Base-by-base conservation (phyloP, 495 filamentous ascomycete species). In the Annulohypoxylon nitens region DNA sequence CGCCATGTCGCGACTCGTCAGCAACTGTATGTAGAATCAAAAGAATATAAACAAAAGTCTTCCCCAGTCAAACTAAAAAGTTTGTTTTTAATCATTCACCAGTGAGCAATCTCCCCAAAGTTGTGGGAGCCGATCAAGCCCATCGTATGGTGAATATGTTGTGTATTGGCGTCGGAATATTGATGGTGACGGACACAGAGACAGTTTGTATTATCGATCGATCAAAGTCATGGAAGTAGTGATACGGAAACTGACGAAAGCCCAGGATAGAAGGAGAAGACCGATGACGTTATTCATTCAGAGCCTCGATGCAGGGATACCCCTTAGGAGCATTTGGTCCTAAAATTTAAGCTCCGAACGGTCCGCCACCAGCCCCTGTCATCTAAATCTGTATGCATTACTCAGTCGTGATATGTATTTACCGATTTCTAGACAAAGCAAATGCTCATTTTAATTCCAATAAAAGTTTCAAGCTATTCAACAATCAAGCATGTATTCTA, bases 181-280 rank as follows among this genome's bases (percentile, higher is more conserved):
- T 55, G 61, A 61, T 74, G 48, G 48, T 47, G 54, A 55, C 30
- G 71, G 64, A 41, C 26, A 55, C 7, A 61, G 34, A 37, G 18
- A 66, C 26, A 4, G 50, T 14, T n/a, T 36, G 65, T 74, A 58
- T 58, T 70, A 66, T 74, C 39, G 57, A 70, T 65, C 61, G 71
- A 74, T 68, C 45, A 14, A 45, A 34, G 48, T 51, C 16, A 47
- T 51, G 23, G 25, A 47, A 58, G 34, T 47, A 30, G 10, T 3
- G 34, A 51, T 63, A 57, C 48, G 37, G 61, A 59, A 57, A 63
- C 66, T 74, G 71, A 74, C 71, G 71, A 74, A 74, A 70, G 71
- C 71, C 71, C 60, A 74, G 71, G 30, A 67, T 33, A 26, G 50
- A 3, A 47, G 9, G 8, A 18, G n/a, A 4, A 47, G 2, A 20